phyloP scores from a whole-genome alignment of 441 rosid species.

The Viola pubescens region DNA sequence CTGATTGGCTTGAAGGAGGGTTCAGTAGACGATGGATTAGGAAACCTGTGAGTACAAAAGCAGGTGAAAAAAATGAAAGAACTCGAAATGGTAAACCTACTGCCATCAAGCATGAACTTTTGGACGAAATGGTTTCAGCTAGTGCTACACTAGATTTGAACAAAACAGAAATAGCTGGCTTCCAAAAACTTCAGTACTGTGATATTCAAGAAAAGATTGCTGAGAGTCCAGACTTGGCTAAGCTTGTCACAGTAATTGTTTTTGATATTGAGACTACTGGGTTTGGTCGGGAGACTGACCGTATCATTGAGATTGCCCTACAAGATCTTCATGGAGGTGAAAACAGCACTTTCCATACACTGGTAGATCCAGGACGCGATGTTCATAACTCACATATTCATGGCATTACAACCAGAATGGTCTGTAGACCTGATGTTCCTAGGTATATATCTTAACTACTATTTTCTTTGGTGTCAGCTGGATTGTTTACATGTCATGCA shows the following conservation, averaged over 20 bases:
- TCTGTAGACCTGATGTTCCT: slow-evolving; percentile 62
- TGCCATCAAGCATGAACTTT: slow-evolving; percentile 28
- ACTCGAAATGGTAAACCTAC: slow-evolving; percentile 27
- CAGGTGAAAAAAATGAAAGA: slow-evolving; percentile 29
- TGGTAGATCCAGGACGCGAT: slow-evolving; percentile 57
- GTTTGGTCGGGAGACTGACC: slow-evolving; percentile 36
- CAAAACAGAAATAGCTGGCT: slow-evolving; percentile 24
- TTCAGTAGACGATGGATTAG: slow-evolving; percentile 50
- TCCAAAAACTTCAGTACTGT: slow-evolving; percentile 29
- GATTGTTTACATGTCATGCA: too few relatives aligned
- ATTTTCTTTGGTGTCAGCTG: too few relatives aligned
- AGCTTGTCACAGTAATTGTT: slow-evolving; percentile 49
- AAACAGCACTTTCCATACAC: slow-evolving; percentile 76
- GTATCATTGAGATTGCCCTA: slow-evolving; percentile 70
- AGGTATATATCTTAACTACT: slow-evolving; percentile 34
- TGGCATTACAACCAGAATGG: slow-evolving; percentile 63
- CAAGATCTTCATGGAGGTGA: slow-evolving; percentile 81
- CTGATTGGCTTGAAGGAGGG: slow-evolving; percentile 43
- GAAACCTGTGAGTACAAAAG: slow-evolving; percentile 42
- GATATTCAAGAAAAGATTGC: slow-evolving; percentile 44
- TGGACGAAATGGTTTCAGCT: slow-evolving; percentile 40
- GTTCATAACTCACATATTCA: slow-evolving; percentile 55
- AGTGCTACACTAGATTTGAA: slow-evolving; percentile 30
- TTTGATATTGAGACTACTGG: slow-evolving; percentile 85
- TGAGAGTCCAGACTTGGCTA: slow-evolving; percentile 41